Conservation (phyloP, 805 yeast genomes). For the Teunomyces barrocoloradensis region DNA sequence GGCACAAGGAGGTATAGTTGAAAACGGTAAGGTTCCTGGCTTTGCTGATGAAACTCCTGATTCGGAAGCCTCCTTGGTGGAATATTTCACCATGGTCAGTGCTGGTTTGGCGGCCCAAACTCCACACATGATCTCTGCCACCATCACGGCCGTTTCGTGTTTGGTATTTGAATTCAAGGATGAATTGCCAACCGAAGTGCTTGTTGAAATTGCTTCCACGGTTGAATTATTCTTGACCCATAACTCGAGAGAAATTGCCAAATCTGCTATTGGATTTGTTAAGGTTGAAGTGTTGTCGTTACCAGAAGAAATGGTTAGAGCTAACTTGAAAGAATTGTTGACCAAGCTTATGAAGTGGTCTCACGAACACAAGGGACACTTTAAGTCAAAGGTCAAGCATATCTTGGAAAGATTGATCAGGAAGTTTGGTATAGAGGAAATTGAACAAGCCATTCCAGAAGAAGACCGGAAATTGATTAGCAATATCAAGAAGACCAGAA, state of each 20-base stretch:
- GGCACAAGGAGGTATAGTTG: conserved; percentile 65
- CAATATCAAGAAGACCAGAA: conserved; percentile 82
- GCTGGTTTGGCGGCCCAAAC: conserved; percentile 95
- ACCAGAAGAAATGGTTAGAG: conserved; percentile 71
- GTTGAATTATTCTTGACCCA: conserved; percentile 89
- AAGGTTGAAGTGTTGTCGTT: conserved; percentile 83
- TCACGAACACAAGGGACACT: conserved; percentile 93
- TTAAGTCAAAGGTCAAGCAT: conserved; percentile 89
- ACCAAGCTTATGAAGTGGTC: conserved; percentile 85
- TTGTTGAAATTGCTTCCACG: conserved; percentile 77
- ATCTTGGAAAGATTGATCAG: conserved; percentile 88
- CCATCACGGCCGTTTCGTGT: conserved; percentile 83
- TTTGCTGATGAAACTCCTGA: conserved; percentile 62
- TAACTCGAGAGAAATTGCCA: conserved; percentile 88
- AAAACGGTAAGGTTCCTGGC: conserved; percentile 64
- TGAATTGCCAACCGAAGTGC: conserved; percentile 53
- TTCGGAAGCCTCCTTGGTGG: conserved; percentile 66
- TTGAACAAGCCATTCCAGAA: conserved; percentile 84
- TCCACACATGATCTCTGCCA: conserved; percentile 95
- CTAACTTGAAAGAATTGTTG: conserved; percentile 64
- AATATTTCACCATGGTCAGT: conserved; percentile 87
- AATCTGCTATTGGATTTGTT: conserved; percentile 90
- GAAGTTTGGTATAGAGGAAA: conserved; percentile 83
- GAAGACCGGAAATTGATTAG: conserved; percentile 79
- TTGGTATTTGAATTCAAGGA: conserved; percentile 82